Evolutionary conservation across 2,329 filamentous ascomycete species (phyloP), one percentile per base, ranked within the genome.

Genomic region (Cercospora beticola): DNA sequence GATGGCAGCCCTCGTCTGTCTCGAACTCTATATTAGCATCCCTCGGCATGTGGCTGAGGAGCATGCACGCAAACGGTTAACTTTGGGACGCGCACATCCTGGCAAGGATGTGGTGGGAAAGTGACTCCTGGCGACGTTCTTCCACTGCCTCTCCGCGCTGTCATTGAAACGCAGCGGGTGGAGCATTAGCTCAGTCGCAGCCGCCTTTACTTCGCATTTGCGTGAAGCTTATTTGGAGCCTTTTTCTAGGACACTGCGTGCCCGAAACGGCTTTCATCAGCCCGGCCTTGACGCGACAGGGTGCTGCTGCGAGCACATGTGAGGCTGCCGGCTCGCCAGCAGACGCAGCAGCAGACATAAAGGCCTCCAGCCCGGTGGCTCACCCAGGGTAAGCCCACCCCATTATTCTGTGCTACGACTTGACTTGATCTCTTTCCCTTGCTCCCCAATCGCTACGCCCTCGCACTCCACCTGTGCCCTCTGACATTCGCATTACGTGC

Each of bases 201-300:
- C 54, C 71, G 71, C 71, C 71, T 67, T 71, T 67, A 71, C 71
- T 70, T 73, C 71, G 71, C 71, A 40, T 57, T 63, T 68, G 60
- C 65, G 59, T 49, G 52, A 70, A 70, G 71, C 65, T 67, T 68
- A 67, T 68, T 64, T 67, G 62, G 65, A 68, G 62, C 58, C 68
- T 68, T 70, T 66, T 68, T 66, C 46, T 70, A 70, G 71, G 68
- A 46, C 36, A 61, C 64, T 68, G 70, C 71, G 70, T 23, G 70
- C 68, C 71, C 71, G 66, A 72, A 70, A 70, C 71, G 71, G 70
- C 68, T 67, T 65, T 64, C 62, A 64, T 71, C 69, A 60, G 46
- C 33, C 65, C 40, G 60, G 43, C 56, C 40, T 43, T 67, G 66
- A 54, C 58, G 66, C 59, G 33, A 54, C 67, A 66, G 43, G 65